Percentiles rank a stretch among this genome's conserved stretches.
These are phyloP conservation scores for Haplographium delicatum DNA, from an alignment of 495 filamentous ascomycete species.

Conservation along the genomic window DNA sequence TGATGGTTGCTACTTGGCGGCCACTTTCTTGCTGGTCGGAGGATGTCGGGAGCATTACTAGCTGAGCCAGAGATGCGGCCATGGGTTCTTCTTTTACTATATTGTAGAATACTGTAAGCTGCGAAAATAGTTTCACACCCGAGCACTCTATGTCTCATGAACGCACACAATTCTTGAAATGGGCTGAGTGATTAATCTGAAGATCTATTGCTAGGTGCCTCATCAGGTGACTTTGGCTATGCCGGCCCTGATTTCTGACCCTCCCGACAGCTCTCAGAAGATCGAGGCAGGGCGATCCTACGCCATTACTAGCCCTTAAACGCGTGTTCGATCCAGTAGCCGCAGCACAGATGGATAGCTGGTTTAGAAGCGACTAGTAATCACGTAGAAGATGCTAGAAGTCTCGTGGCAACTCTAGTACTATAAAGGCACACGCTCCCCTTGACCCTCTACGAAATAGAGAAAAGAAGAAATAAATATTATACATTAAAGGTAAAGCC, in stretches of 20 bases:
- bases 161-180: not conserved
- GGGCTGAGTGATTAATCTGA: not conserved
- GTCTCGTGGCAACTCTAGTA: not conserved
- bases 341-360: not conserved
- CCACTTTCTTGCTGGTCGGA: too few relatives aligned
- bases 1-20: too few relatives aligned
- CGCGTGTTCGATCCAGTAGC: not conserved
- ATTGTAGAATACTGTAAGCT: not conserved
- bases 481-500: constrained; percentile 3
- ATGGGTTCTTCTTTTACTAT: not conserved
- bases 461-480: not conserved
- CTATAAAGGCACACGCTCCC: not conserved
- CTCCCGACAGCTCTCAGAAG: not conserved
- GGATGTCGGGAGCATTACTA: too few relatives aligned
- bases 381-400: constrained; percentile 1
- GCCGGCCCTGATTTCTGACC: not conserved
- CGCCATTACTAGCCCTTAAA: not conserved
- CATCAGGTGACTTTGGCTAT: not conserved
- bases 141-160: not conserved
- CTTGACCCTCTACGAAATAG: not conserved
- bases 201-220: not conserved
- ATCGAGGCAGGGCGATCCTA: not conserved
- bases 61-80: not conserved
- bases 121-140: not conserved
- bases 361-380: not conserved